Conservation (phyloP, 176 grass and related monocot genomes). For the Poa pratensis region DNA sequence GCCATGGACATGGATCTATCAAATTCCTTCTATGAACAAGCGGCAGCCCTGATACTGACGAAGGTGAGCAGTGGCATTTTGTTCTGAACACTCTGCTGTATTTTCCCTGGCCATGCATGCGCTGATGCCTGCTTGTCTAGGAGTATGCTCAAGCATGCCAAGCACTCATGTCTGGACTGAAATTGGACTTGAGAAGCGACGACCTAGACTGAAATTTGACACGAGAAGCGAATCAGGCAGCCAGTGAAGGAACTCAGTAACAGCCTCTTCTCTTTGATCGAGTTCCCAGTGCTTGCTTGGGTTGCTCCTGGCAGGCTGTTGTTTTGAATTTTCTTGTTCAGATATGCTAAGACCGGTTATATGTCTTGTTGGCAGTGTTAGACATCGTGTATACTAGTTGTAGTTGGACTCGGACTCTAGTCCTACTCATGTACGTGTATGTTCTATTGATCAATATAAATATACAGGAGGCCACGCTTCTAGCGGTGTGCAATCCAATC, state of each 20-base stretch:
- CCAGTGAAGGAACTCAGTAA: background rate
- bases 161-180: background rate
- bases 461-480: too few relatives aligned
- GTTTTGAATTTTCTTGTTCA: background rate
- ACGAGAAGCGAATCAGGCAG: background rate
- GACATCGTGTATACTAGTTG: too few relatives aligned
- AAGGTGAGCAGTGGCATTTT: background rate
- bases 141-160: background rate
- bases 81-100: background rate
- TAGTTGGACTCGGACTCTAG: too few relatives aligned
- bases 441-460: too few relatives aligned
- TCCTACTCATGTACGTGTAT: too few relatives aligned
- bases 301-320: background rate
- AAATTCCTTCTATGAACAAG: too few relatives aligned
- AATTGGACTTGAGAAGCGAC: background rate
- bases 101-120: background rate
- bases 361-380: background rate
- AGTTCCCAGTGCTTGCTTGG: background rate
- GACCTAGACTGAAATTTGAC: background rate
- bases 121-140: background rate
- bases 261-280: background rate
- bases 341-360: background rate
- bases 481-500: too few relatives aligned
- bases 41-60: too few relatives aligned
- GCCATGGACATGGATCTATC: too few relatives aligned